Conservation (phyloP, 2,329 filamentous ascomycete genomes). For the Claviceps monticola region DNA sequence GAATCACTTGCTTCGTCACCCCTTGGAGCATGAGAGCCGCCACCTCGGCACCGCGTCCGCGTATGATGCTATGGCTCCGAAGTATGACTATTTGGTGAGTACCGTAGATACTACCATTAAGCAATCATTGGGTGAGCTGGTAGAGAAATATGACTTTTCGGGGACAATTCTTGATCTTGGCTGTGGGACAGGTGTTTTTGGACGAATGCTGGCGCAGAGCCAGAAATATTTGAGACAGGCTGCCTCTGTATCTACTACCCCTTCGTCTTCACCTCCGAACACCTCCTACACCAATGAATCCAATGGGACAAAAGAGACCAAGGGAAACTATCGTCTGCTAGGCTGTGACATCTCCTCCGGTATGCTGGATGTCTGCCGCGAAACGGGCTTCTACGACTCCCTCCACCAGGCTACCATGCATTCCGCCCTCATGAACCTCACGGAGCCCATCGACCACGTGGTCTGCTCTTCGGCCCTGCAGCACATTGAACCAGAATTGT, state of each 20-base stretch:
- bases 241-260: neutral
- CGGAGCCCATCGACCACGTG: neutral
- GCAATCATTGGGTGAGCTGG: neutral
- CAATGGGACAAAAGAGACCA: too few relatives aligned
- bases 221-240: neutral
- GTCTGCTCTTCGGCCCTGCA: neutral
- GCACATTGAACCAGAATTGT: neutral
- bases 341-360: neutral
- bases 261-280: too few relatives aligned
- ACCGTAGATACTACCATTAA: neutral
- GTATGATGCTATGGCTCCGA: neutral
- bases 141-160: neutral
- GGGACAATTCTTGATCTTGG: neutral
- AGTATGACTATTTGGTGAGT: neutral
- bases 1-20: neutral
- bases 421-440: neutral
- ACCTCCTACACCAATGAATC: too few relatives aligned
- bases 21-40: neutral
- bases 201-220: neutral
- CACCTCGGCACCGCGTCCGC: neutral
- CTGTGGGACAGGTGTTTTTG: neutral
- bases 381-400: neutral
- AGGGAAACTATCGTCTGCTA: neutral
- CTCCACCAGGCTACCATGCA: neutral
- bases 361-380: neutral